Percentiles rank a stretch among this genome's conserved stretches.
These are phyloP conservation scores for Boletus pseudo-olivaceus DNA, from an alignment of 768 basidiomycete species.

Conservation along the genomic window DNA sequence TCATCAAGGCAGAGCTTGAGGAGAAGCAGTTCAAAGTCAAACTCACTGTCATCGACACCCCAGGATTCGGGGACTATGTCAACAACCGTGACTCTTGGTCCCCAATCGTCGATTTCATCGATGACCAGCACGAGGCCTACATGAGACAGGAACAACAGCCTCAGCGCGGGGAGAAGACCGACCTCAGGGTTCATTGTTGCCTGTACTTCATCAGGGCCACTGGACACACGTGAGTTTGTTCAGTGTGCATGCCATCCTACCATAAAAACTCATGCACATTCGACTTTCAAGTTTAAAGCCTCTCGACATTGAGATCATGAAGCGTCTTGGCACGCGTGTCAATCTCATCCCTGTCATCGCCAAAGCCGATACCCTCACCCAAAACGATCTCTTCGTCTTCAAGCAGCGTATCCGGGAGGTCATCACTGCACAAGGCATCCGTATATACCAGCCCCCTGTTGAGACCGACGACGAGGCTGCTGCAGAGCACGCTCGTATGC, in stretches of 20 bases:
- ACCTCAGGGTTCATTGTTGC: constrained; percentile 94
- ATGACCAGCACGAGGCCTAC: constrained; percentile 92
- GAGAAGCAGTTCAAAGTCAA: constrained; percentile 99
- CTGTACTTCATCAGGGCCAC: constrained; percentile 96
- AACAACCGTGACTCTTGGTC: constrained; percentile 99
- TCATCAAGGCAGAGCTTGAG: constrained; percentile 99
- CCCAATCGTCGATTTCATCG: constrained; percentile 97
- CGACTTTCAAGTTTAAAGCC: constrained; percentile 69
- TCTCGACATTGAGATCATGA: constrained; percentile 99
- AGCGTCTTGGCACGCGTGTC: constrained; percentile 95
- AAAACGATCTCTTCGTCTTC: constrained; percentile 86
- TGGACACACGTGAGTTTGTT: constrained; percentile 80
- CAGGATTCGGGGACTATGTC: constrained; percentile 99
- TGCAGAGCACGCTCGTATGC: constrained; percentile 83
- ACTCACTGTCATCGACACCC: constrained; percentile 97
- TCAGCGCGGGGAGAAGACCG: constrained; percentile 89
- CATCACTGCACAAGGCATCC: constrained; percentile 86
- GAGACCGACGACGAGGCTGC: constrained; percentile 84
- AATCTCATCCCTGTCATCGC: constrained; percentile 97
- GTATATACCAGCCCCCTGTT: constrained; percentile 90
- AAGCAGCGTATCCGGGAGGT: constrained; percentile 95
- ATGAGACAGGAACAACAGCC: constrained; percentile 99
- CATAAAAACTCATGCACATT: constrained; percentile 2
- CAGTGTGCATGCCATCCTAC: not conserved
- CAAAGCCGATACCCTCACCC: constrained; percentile 96